Evolutionary conservation across 1,284 basidiomycete genomes (phyloP).

Genomic region (Golubevia sp.): DNA sequence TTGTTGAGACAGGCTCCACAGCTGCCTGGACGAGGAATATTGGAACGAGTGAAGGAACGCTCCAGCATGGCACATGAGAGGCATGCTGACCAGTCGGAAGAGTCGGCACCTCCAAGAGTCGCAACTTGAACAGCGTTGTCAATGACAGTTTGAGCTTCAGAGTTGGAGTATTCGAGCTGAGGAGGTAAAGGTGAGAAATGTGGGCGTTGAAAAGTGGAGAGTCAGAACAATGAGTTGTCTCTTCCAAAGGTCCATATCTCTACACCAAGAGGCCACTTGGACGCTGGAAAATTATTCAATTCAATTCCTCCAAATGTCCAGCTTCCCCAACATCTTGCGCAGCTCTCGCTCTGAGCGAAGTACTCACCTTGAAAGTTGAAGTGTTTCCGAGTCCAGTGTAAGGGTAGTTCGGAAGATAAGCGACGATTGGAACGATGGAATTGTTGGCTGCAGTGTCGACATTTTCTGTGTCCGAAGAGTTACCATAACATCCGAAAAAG

Average conservation of each 20-base stretch:
- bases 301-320: no score
- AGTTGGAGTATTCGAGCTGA: slow-evolving; percentile 59
- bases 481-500: slow-evolving; percentile 73
- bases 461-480: slow-evolving; percentile 3
- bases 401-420: slow-evolving; percentile 65
- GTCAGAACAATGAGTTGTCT: no score
- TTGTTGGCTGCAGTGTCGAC: slow-evolving; percentile 36
- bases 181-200: slow-evolving; percentile 8
- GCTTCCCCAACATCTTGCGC: no score
- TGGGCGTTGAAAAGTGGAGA: no score
- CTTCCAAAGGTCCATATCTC: no score
- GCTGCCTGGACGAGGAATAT: slow-evolving; percentile 20
- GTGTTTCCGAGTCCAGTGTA: slow-evolving; percentile 57
- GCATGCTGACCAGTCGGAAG: slow-evolving; percentile 39
- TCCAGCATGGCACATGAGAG: slow-evolving; percentile 43
- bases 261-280: no score
- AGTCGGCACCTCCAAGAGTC: slow-evolving; percentile 36
- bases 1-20: slow-evolving; percentile 38
- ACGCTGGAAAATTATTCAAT: no score
- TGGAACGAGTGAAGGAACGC: slow-evolving; percentile 43
- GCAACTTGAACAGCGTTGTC: slow-evolving; percentile 51
- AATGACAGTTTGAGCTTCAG: slow-evolving; percentile 33
- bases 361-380: slow-evolving; percentile 29
- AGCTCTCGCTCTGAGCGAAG: no score
- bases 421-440: slow-evolving; percentile 61